phyloP scores from a whole-genome alignment of 371 early-diverging fungal genomes.

The Blakeslea trispora region DNA sequence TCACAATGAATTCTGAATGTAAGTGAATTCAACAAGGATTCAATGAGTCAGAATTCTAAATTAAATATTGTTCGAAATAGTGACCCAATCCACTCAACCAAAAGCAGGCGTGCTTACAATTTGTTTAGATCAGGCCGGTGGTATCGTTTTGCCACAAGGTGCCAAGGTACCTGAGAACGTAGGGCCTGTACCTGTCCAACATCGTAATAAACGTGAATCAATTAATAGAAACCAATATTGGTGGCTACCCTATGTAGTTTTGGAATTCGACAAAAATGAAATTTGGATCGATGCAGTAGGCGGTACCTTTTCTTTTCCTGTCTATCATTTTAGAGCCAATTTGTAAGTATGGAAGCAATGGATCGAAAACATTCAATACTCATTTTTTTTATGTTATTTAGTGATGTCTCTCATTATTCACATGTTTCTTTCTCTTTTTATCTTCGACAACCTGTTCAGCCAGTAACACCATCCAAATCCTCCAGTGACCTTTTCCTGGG shows the following conservation, averaged over 20 bases:
- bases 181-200: conserved; percentile 26
- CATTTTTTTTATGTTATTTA: conserved; percentile 53
- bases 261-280: conserved; percentile 94
- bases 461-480: conserved; percentile 41
- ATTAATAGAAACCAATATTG: conserved; percentile 70
- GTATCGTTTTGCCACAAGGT: conserved; percentile 62
- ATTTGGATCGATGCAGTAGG: conserved; percentile 80
- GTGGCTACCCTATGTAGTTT: conserved; percentile 86
- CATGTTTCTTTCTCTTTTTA: conserved; percentile 86
- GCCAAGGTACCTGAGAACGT: conserved; percentile 44
- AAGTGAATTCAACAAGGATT: too few relatives aligned
- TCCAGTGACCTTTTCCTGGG: conserved; percentile 70
- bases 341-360: conserved; percentile 81
- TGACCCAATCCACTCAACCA: conserved; percentile 20
- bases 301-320: conserved; percentile 70
- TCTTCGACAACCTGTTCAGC: conserved; percentile 61
- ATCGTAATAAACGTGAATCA: conserved; percentile 61
- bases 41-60: too few relatives aligned
- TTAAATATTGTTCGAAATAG: too few relatives aligned
- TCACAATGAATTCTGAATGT: too few relatives aligned
- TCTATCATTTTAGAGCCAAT: conserved; percentile 83
- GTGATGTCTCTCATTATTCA: conserved; percentile 85
- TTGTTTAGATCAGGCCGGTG: conserved; percentile 79
- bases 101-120: conserved; percentile 72
- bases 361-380: conserved; percentile 2